Evolutionary conservation across 2,329 filamentous ascomycete genomes (phyloP).

Genomic region (Fusarium coffeatum): DNA sequence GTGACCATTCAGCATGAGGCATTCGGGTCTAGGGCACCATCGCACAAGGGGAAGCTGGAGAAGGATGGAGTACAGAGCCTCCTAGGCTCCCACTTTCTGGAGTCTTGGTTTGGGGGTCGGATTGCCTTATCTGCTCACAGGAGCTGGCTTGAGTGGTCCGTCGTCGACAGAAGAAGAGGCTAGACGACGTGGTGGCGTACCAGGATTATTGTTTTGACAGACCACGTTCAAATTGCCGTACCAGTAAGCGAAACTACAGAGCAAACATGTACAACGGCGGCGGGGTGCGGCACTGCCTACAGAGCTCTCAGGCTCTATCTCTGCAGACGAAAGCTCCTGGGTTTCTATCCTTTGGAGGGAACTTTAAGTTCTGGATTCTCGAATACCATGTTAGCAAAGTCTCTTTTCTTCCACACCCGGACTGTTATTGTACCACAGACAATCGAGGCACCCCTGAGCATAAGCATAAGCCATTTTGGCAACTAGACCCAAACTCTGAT

Average conservation of each 20-base stretch:
- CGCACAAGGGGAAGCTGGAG: conserved; percentile 48
- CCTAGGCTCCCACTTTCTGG: conserved; percentile 42
- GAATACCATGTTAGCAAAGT: conserved; percentile 35
- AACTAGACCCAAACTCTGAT: conserved; percentile 23
- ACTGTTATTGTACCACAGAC: conserved; percentile 27
- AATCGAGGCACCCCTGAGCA: conserved; percentile 33
- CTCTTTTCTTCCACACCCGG: conserved; percentile 34
- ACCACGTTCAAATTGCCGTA: conserved; percentile 3
- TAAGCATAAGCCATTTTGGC: conserved; percentile 13
- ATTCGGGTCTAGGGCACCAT: conserved; percentile 41
- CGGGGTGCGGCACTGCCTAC: conserved; percentile 2
- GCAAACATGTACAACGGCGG: conserved; percentile 10
- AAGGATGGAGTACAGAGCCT: conserved; percentile 47
- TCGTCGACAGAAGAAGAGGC: conserved; percentile 1
- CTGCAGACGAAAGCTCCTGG: conserved; percentile 11
- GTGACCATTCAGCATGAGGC: conserved; percentile 35
- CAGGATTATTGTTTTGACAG: conserved; percentile 17
- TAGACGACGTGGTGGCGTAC: conserved; percentile 37
- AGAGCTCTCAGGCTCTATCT: conserved; percentile 18
- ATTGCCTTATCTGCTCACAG: conserved; percentile 45
- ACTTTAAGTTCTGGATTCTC: conserved; percentile 8
- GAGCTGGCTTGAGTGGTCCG: conserved; percentile 24
- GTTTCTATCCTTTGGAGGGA: conserved; percentile 31
- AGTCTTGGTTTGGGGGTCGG: conserved; percentile 21
- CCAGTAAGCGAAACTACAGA: conserved; percentile 14